Base-by-base conservation (phyloP, 1,139 yeast genomes). In the Taphrina deformans region DNA sequence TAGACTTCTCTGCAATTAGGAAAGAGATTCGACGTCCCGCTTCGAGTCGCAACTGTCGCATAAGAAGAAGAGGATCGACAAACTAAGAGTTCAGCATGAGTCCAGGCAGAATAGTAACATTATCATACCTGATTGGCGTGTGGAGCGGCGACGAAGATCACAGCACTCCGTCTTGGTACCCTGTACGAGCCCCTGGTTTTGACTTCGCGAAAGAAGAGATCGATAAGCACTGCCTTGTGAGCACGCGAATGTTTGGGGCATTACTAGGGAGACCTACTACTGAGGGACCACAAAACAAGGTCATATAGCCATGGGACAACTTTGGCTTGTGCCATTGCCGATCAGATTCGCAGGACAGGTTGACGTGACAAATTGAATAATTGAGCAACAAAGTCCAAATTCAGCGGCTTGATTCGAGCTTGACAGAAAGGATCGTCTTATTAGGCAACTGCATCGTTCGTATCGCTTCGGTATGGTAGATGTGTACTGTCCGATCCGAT, bases 61-160 rank as follows among this genome's bases (percentile, higher is more conserved):
- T 85, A 65, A 93, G 79, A 63, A 91, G 82, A 66, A 90, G 81
- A 0, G 97, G 97, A 73, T 93, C 99, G 44, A 92, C 95, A 72
- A 93, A 93, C 70, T 70, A 40, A n/a, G 3, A 14, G 21, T 10
- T 31, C n/a, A 21, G 24, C 31, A n/a, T 9, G 14, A 14, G 21
- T 21, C 18, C 35, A 16, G 40, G 5, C 12, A 3, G 12, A n/a
- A n/a, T 7, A 12, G n/a, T 23, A 21, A 10, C 4, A 5, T 58
- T n/a, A n/a, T n/a, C 68, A 31, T 27, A 67, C 69, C 75, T 92
- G 99, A 76, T 92, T 93, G 40, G 97, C 96, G 78, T 92, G 99
- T 7, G 98, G 98, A 7, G 97, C 99, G 1, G 95, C 98, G 52
- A 93, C 98, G 73, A 93, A 89, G 66, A 93, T 91, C 24, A 91